These are phyloP conservation scores for Crithidia fasciculata DNA, from an alignment of 208 protist species.

Conservation along the genomic window DNA sequence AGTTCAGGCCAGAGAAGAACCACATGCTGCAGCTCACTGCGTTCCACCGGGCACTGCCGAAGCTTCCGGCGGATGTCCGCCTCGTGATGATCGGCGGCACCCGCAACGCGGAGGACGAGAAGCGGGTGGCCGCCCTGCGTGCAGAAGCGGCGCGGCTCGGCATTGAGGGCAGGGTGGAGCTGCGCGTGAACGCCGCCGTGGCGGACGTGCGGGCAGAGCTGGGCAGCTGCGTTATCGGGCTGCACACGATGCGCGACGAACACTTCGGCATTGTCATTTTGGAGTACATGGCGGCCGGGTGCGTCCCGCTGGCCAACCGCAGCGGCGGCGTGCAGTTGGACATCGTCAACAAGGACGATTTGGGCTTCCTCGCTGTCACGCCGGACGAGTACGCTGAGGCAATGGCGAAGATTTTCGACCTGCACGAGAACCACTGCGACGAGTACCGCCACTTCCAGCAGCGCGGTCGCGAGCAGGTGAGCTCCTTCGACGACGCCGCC, in stretches of 20 bases:
- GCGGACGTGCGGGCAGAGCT: constrained; percentile 51
- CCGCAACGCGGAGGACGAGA: constrained; percentile 81
- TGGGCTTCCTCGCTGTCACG: constrained; percentile 89
- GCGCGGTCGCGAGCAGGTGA: constrained; percentile 35
- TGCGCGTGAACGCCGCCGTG: constrained; percentile 72
- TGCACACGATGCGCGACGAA: constrained; percentile 99
- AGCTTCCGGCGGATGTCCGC: constrained; percentile 44
- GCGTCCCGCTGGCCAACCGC: constrained; percentile 93
- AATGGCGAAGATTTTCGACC: constrained; percentile 61
- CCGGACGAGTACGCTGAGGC: constrained; percentile 86
- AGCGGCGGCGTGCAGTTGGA: constrained; percentile 95
- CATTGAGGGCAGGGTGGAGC: constrained; percentile 62
- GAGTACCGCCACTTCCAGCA: constrained; percentile 47
- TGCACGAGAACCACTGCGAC: constrained; percentile 32
- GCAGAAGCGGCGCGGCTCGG: constrained; percentile 45
- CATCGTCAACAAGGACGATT: constrained; percentile 79
- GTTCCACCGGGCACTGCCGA: constrained; percentile 61
- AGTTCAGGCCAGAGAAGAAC: constrained; percentile 99
- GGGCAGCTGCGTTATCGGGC: constrained; percentile 73
- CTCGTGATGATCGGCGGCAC: constrained; percentile 91
- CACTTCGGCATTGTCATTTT: constrained; percentile 99
- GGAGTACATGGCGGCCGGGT: constrained; percentile 95
- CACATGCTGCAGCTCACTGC: constrained; percentile 94
- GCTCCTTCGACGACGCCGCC: constrained; percentile 35
- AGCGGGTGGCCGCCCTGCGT: constrained; percentile 63